phyloP scores from a whole-genome alignment of 257 asterid species.

The Nyctanthes arbortristis region DNA sequence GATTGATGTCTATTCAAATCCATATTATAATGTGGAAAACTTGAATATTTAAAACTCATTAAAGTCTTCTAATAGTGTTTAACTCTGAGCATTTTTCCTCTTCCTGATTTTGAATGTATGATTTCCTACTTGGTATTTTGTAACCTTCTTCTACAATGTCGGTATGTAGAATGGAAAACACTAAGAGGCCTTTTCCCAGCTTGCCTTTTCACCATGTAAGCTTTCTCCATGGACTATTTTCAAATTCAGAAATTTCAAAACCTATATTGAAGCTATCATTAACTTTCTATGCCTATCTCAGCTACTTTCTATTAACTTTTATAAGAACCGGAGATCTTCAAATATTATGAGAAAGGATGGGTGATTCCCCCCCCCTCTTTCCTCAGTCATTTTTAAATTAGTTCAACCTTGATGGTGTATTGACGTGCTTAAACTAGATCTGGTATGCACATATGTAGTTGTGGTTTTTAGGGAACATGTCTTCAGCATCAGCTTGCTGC shows the following conservation, averaged over 20 bases:
- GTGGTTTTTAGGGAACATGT: neutral
- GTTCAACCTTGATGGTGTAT: neutral
- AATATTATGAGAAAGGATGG: conserved; percentile 11
- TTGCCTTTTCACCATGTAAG: no score
- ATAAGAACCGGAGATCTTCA: neutral
- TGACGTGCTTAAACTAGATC: conserved; percentile 16
- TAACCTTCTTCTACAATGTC: neutral
- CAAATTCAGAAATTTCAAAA: conserved; percentile 9
- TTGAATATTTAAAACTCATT: no score
- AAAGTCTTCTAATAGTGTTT: neutral
- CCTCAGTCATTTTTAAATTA: neutral
- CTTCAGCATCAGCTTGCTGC: conserved; percentile 17
- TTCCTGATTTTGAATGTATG: neutral
- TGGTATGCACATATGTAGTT: neutral
- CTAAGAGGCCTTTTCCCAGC: conserved; percentile 10
- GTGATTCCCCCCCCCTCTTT: neutral
- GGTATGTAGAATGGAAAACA: neutral
- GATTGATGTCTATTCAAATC: no score
- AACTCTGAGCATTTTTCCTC: neutral
- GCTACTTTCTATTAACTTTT: neutral
- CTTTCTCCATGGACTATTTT: neutral
- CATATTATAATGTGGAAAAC: no score
- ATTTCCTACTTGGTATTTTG: neutral
- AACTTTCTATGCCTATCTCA: neutral
- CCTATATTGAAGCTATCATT: neutral